These are phyloP conservation scores for Quercus phellos DNA, from an alignment of 331 rosid species.

Conservation along the genomic window DNA sequence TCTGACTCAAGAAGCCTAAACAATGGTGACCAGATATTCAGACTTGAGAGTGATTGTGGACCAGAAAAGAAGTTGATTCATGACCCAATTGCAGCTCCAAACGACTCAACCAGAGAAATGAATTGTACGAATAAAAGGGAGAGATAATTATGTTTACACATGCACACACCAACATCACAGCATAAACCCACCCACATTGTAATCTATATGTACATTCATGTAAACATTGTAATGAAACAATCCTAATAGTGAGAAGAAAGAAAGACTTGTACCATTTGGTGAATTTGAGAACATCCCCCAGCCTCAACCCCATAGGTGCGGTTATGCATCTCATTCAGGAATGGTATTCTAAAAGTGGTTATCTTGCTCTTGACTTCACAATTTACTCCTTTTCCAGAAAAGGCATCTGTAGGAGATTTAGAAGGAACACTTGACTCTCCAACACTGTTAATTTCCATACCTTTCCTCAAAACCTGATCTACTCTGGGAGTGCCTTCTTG, in stretches of 20 bases:
- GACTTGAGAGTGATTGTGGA: not conserved
- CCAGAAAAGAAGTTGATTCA: not conserved
- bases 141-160: no score
- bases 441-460: constrained; percentile 37
- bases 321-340: constrained; percentile 30
- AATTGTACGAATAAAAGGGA: not conserved
- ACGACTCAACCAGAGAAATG: not conserved
- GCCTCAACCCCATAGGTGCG: constrained; percentile 31
- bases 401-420: constrained; percentile 29
- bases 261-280: constrained; percentile 32
- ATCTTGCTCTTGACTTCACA: constrained; percentile 36
- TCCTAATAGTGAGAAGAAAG: not conserved
- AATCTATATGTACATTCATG: no score
- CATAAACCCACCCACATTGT: no score
- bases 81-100: not conserved
- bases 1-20: not conserved
- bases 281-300: constrained; percentile 31
- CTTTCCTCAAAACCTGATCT: constrained; percentile 42
- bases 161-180: no score
- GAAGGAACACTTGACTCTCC: constrained; percentile 40
- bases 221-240: not conserved
- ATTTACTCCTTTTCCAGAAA: constrained; percentile 38
- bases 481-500: constrained; percentile 47
- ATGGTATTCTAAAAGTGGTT: constrained; percentile 25
- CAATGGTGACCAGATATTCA: not conserved